These are phyloP conservation scores for Paramecium biaurelia DNA, from an alignment of 73 alveolate species.

Conservation along the genomic window DNA sequence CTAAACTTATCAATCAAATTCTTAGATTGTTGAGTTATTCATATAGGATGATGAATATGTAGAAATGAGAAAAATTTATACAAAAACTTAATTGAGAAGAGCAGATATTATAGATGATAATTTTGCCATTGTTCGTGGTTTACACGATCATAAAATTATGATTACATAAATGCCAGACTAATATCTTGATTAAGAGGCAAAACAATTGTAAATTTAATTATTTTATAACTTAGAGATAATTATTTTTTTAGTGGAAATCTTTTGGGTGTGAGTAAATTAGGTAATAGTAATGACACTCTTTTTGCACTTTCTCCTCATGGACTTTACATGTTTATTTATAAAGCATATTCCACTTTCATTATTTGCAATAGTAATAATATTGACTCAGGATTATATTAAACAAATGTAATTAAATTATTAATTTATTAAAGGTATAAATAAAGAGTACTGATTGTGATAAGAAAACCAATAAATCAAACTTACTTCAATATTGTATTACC, in stretches of 20 bases:
- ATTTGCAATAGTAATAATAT: neutral
- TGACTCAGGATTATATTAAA: neutral
- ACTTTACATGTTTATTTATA: neutral
- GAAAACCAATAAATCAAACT: neutral
- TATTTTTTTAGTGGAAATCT: constrained; percentile 34
- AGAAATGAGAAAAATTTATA: neutral
- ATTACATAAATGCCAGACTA: neutral
- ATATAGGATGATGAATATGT: neutral
- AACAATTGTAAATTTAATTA: neutral
- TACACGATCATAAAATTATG: constrained; percentile 37
- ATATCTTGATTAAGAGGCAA: neutral
- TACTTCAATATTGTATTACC: neutral
- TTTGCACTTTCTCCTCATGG: constrained; percentile 1
- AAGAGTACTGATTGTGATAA: neutral
- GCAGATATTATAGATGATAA: neutral
- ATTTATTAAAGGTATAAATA: neutral
- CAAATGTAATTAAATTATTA: neutral
- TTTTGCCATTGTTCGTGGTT: neutral
- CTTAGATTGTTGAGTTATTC: neutral
- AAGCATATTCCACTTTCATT: neutral
- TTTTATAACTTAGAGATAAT: neutral
- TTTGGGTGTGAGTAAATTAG: neutral
- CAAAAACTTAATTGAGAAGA: constrained; percentile 28
- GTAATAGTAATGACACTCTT: neutral
- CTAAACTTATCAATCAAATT: neutral